Conservation (phyloP, 2,329 filamentous ascomycete species). For the Neodidymelliopsis sp. region DNA sequence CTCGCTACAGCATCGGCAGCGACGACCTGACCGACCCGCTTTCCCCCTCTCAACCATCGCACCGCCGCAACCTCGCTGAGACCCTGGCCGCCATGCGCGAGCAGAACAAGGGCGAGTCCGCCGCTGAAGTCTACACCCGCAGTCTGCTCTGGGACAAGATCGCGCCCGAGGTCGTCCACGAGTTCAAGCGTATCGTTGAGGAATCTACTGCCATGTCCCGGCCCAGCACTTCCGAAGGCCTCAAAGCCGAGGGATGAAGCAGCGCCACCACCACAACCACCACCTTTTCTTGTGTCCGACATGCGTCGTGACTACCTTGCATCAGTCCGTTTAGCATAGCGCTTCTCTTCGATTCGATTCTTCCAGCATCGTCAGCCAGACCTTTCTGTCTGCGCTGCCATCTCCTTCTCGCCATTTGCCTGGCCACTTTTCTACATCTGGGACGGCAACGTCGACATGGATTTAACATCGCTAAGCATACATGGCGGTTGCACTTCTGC, state of each 20-base stretch:
- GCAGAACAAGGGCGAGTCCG: slow-evolving; percentile 71
- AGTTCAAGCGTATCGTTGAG: slow-evolving; percentile 90
- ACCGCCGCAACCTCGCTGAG: slow-evolving; percentile 79
- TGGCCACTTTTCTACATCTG: slow-evolving; percentile 36
- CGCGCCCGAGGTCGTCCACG: slow-evolving; percentile 86
- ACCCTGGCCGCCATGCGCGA: slow-evolving; percentile 80
- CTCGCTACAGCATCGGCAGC: slow-evolving; percentile 59
- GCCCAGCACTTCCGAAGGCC: slow-evolving; percentile 44
- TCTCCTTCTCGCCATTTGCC: slow-evolving; percentile 32
- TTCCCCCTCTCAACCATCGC: slow-evolving; percentile 56
- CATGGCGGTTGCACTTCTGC: slow-evolving; percentile 36
- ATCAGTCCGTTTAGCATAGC: slow-evolving; percentile 44
- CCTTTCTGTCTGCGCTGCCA: slow-evolving; percentile 27
- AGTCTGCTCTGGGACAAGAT: slow-evolving; percentile 95
- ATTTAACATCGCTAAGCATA: slow-evolving; percentile 37
- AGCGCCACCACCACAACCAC: slow-evolving; percentile 16
- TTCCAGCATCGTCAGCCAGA: slow-evolving; percentile 47
- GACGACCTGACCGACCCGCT: slow-evolving; percentile 49
- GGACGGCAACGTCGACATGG: slow-evolving; percentile 44
- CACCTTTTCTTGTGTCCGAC: slow-evolving; percentile 31
- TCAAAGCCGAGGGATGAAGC: slow-evolving; percentile 43
- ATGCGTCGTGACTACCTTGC: slow-evolving; percentile 32
- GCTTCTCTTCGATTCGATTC: slow-evolving; percentile 41
- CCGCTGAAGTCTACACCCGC: slow-evolving; percentile 89
- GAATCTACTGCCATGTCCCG: slow-evolving; percentile 64